These are phyloP conservation scores for Crepidotus variabilis DNA, from an alignment of 768 basidiomycete species.

Conservation along the genomic window DNA sequence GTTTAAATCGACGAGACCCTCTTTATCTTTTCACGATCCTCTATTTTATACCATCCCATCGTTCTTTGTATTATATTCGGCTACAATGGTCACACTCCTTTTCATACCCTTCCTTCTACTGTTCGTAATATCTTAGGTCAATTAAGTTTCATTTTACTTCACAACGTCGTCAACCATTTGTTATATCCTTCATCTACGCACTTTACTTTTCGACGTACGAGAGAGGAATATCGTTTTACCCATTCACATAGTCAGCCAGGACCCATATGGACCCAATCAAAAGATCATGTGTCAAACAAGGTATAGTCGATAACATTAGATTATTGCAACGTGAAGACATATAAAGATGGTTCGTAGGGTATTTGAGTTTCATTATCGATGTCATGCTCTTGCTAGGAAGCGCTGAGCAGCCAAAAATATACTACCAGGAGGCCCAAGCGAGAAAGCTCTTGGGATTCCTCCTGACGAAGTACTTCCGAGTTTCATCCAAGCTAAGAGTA, in stretches of 20 bases:
- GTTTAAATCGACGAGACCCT: neutral
- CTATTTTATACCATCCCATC: too few species aligned
- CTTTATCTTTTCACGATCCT: neutral
- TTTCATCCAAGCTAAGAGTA: slow-evolving; percentile 22
- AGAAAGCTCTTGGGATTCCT: slow-evolving; percentile 18
- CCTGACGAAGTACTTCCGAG: slow-evolving; percentile 20
- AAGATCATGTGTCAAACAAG: too few species aligned
- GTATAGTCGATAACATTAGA: too few species aligned
- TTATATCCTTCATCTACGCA: too few species aligned
- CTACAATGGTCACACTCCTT: neutral
- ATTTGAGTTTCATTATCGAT: neutral
- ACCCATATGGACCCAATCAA: too few species aligned
- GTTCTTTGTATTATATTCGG: neutral
- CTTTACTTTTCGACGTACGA: too few species aligned
- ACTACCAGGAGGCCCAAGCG: slow-evolving; percentile 21
- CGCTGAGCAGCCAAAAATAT: neutral
- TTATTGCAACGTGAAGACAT: too few species aligned
- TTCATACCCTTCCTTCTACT: neutral
- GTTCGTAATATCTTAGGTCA: neutral
- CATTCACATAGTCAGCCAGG: too few species aligned
- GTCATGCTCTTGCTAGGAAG: neutral
- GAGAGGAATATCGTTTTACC: too few species aligned
- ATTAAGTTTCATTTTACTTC: neutral
- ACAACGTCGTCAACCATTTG: too few species aligned
- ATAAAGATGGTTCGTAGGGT: neutral